A percentile compares a stretch with the other conserved stretches of the same genome.
These are phyloP conservation scores for Phytophthora parvispora DNA, from an alignment of 352 stramenopile species.

Conservation along the genomic window DNA sequence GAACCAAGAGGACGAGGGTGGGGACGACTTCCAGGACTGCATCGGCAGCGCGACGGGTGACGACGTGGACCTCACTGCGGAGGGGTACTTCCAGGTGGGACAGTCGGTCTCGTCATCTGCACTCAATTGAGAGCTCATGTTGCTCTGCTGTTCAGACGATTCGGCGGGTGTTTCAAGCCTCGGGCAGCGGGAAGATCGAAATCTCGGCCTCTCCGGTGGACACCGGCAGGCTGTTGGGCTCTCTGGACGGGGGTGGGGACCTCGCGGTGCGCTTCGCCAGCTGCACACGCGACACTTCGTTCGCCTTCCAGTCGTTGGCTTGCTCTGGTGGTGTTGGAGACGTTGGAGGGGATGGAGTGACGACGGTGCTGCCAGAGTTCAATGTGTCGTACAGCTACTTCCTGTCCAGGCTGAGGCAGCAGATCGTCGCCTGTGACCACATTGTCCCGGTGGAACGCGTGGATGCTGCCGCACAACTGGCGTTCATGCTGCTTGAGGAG, in stretches of 20 bases:
- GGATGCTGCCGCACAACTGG: slow-evolving; percentile 6
- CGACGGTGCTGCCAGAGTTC: background rate
- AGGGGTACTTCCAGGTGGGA: slow-evolving; percentile 15
- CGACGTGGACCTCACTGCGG: background rate
- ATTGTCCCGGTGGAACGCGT: slow-evolving; percentile 25
- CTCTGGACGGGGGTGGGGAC: background rate
- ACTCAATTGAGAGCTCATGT: too few relatives aligned
- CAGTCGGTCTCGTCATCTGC: too few relatives aligned
- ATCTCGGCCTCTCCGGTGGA: background rate
- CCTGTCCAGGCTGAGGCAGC: slow-evolving; percentile 15
- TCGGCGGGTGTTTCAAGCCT: background rate
- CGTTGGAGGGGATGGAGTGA: background rate
- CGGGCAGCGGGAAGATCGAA: background rate
- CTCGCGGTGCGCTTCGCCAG: slow-evolving; percentile 7
- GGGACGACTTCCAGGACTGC: slow-evolving; percentile 19
- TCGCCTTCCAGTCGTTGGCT: background rate
- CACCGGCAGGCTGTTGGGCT: background rate
- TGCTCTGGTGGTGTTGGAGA: background rate
- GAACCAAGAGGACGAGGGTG: background rate
- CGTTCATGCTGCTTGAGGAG: slow-evolving; percentile 16
- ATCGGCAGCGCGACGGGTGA: background rate
- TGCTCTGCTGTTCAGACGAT: slow-evolving; percentile 1
- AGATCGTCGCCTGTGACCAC: slow-evolving; percentile 41
- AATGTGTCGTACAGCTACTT: slow-evolving; percentile 26
- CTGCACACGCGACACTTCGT: slow-evolving; percentile 20